Evolutionary conservation across 768 basidiomycete species (phyloP).

Genomic region (Boletus vermiculosoides): DNA sequence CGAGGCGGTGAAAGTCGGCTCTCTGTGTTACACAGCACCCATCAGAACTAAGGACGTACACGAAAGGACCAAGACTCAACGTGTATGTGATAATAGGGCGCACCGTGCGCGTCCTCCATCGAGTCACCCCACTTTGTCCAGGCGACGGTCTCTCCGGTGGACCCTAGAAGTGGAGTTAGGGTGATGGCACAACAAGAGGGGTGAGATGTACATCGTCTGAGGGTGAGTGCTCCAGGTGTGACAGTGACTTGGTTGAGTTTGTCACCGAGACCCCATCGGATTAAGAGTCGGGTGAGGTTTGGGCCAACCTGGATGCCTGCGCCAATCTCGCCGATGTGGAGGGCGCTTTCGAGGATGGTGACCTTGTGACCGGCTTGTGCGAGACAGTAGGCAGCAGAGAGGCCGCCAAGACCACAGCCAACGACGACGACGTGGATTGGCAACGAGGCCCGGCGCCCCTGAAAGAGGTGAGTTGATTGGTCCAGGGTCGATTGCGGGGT

Average conservation of each 20-base stretch:
- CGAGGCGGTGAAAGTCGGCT: slow-evolving; percentile 46
- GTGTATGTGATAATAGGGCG: slow-evolving; percentile 38
- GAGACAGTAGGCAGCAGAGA: slow-evolving; percentile 45
- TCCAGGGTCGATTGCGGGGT: not conserved
- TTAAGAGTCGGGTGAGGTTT: slow-evolving; percentile 45
- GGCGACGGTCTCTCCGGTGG: slow-evolving; percentile 35
- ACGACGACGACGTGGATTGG: slow-evolving; percentile 43
- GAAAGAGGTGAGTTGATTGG: slow-evolving; percentile 9
- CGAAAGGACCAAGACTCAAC: slow-evolving; percentile 16
- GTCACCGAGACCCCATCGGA: slow-evolving; percentile 50
- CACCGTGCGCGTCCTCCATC: slow-evolving; percentile 33
- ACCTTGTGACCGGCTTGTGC: slow-evolving; percentile 48
- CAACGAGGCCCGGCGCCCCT: slow-evolving; percentile 23
- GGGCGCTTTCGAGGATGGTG: slow-evolving; percentile 46
- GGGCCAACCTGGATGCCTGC: slow-evolving; percentile 50
- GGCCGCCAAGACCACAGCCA: slow-evolving; percentile 51
- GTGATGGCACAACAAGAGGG: not conserved
- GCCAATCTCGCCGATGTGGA: slow-evolving; percentile 42
- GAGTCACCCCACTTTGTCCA: slow-evolving; percentile 37
- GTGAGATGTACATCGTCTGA: slow-evolving; percentile 41
- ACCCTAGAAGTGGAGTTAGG: slow-evolving; percentile 21
- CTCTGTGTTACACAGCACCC: slow-evolving; percentile 24
- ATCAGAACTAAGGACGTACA: no score
- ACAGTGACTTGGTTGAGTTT: slow-evolving; percentile 39
- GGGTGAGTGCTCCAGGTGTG: slow-evolving; percentile 37